Evolutionary conservation across 352 stramenopile species (phyloP), one percentile per base, ranked within the genome.

Genomic region (Phytopythium boreale): DNA sequence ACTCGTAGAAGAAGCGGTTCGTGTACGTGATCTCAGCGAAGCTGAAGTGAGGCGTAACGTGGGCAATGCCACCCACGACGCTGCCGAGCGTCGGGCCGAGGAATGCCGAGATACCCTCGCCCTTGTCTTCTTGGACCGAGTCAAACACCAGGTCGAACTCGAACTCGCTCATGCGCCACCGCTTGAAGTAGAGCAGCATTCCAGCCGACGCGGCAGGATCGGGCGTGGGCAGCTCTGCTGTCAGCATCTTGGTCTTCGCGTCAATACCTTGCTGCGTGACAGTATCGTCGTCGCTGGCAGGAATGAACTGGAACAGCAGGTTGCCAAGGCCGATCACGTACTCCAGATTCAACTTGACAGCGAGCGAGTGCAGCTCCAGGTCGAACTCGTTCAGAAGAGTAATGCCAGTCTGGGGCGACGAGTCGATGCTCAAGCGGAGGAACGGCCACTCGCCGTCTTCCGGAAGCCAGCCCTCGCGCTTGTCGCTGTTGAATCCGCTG

Each of bases 401-500:
- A 57, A 96, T 90, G 15, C 76, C 85, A 50, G 66, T 78, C 62
- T 89, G 75, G 3, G 82, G 80, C n/a, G 79, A 70, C 9, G 80
- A 90, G 47, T 92, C 84, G 20, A 90, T 66, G 3, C 68, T 79
- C 11, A 96, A 55, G 36, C 63, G 77, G 60, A 96, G 82, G 56
- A 92, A 94, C 26, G 88, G 86, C 11, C 61, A 67, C 60, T 96
- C 88, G 11, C 85, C 84, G 10, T 95, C 73, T 5, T 83, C 70
- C n/a, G 84, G 82, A 22, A 93, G 65, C 88, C 88, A 96, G 6
- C 82, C 87, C 63, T 96, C 88, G 15, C 79, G 84, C 62, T 92
- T 93, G 67, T 96, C 82, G 53, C 86, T 95, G 58, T 95, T 96
- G 59, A 90, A 96, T 0, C 88, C 88, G 64, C 78, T 92, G 55